A percentile compares a stretch with the other conserved stretches of the same genome.
Evolutionary conservation across 2,329 filamentous ascomycete genomes (phyloP).

Genomic region (Pseudocercospora eumusae): DNA sequence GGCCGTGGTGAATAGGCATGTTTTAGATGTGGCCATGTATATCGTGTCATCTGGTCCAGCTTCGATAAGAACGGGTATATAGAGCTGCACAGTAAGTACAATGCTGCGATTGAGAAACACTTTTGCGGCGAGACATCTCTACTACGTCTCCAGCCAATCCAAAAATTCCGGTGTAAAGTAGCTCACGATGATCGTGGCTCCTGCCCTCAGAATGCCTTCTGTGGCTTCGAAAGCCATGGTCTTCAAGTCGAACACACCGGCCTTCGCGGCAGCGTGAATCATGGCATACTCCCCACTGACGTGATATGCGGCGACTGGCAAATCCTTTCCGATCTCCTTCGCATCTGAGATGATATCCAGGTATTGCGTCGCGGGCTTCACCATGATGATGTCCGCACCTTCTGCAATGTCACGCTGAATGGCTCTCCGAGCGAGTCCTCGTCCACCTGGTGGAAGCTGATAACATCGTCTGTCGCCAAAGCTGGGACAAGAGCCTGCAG

Average conservation of each 20-base stretch:
- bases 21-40: too few relatives aligned
- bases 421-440: conserved; percentile 85
- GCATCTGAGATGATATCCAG: conserved; percentile 97
- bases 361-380: conserved; percentile 94
- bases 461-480: conserved; percentile 97
- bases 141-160: conserved; percentile 59
- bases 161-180: conserved; percentile 86
- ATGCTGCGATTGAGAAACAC: neutral
- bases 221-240: conserved; percentile 93
- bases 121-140: conserved; percentile 7
- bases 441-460: conserved; percentile 88
- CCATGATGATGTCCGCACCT: conserved; percentile 98
- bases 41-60: neutral
- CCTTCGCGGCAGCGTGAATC: conserved; percentile 93
- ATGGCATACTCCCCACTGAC: conserved; percentile 97
- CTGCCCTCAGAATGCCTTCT: conserved; percentile 88
- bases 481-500: conserved; percentile 83
- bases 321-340: conserved; percentile 86
- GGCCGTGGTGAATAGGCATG: too few relatives aligned
- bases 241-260: conserved; percentile 93
- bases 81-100: neutral
- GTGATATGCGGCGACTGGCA: conserved; percentile 94
- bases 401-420: conserved; percentile 88
- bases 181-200: conserved; percentile 87
- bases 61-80: neutral